A percentile compares a stretch with the other conserved stretches of the same genome.
Conservation (phyloP, 768 basidiomycete species). For the Cystobasidium onofrii region DNA sequence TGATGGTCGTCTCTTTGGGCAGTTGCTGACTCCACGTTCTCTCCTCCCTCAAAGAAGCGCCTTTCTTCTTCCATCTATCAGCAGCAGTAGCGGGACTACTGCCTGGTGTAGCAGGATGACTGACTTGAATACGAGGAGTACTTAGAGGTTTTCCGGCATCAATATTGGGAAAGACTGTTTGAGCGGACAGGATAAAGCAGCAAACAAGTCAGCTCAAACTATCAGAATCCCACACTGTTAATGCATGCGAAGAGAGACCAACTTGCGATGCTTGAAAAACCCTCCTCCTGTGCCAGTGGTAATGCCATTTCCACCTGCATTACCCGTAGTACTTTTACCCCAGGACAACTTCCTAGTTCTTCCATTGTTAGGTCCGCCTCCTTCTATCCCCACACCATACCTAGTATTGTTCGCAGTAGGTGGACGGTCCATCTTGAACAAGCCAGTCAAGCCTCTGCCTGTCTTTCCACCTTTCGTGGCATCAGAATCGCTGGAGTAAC, state of each 20-base stretch:
- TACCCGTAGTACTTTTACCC: not conserved
- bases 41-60: not conserved
- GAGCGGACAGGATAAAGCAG: not conserved
- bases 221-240: not conserved
- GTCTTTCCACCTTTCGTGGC: not conserved
- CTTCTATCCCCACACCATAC: not conserved
- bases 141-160: not conserved
- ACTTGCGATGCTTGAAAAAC: slow-evolving; percentile 27
- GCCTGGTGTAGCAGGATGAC: not conserved
- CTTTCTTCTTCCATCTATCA: not conserved
- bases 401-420: not conserved
- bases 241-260: not conserved
- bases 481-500: not conserved
- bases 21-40: slow-evolving; percentile 23
- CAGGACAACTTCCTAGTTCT: not conserved
- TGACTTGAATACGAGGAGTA: not conserved
- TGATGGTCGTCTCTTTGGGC: slow-evolving; percentile 1
- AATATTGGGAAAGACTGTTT: slow-evolving; percentile 29
- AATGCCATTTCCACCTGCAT: not conserved
- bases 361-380: not conserved
- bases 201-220: not conserved
- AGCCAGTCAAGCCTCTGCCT: not conserved
- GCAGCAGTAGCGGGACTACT: not conserved
- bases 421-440: not conserved
- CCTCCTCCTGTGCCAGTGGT: slow-evolving; percentile 1